These are phyloP conservation scores for Medicago truncatula DNA, from an alignment of 306 rosid species.

Conservation along the genomic window DNA sequence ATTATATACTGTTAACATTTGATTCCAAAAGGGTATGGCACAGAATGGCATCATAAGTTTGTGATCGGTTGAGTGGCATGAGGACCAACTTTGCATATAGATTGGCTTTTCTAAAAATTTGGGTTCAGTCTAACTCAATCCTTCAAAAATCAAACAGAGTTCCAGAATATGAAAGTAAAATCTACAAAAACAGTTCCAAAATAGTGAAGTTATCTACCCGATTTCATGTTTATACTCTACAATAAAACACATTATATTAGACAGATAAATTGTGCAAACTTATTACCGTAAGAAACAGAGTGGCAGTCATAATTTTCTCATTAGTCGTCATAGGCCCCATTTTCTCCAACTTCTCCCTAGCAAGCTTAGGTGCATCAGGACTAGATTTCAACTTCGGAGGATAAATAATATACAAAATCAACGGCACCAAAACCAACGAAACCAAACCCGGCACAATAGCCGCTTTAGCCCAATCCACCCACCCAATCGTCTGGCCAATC, in stretches of 20 bases:
- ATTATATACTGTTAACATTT: not conserved
- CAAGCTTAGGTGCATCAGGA: slow-evolving; percentile 96
- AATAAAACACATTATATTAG: not conserved
- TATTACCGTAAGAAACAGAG: slow-evolving; percentile 88
- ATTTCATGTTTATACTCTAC: not conserved
- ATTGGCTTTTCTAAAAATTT: not conserved
- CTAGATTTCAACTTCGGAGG: slow-evolving; percentile 88
- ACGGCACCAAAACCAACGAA: slow-evolving; percentile 88
- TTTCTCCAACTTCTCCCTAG: slow-evolving; percentile 77
- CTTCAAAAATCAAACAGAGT: no score
- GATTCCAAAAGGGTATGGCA: not conserved
- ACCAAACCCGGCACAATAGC: slow-evolving; percentile 85
- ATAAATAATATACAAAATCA: slow-evolving; percentile 76
- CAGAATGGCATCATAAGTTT: not conserved
- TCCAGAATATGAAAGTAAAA: no score
- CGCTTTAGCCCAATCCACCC: slow-evolving; percentile 97
- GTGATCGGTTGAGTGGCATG: slow-evolving; percentile 16
- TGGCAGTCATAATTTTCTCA: slow-evolving; percentile 89
- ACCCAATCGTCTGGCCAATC: slow-evolving; percentile 86
- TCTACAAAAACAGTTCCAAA: no score
- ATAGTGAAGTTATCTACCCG: not conserved
- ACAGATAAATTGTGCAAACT: not conserved
- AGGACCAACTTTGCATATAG: slow-evolving; percentile 12
- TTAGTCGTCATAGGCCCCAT: slow-evolving; percentile 88
- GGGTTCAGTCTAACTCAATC: no score